These are phyloP conservation scores for Hamamelis virginiana DNA, from an alignment of 164 flowering plant genomes.

Conservation along the genomic window DNA sequence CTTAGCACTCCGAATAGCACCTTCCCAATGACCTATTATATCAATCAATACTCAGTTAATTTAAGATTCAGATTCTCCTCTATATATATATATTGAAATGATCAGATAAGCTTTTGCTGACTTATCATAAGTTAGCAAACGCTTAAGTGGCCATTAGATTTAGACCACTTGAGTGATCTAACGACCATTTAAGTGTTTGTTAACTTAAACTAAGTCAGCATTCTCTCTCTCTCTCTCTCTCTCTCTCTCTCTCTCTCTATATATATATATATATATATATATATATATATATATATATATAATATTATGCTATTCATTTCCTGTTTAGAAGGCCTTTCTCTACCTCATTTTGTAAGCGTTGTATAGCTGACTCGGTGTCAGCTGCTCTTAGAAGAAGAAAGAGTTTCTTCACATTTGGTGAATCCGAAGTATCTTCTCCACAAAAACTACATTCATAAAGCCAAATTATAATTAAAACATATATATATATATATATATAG, in stretches of 20 bases:
- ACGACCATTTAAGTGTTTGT: too few relatives aligned
- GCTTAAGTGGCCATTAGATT: too few relatives aligned
- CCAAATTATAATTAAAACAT: neutral
- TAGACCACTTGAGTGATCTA: too few relatives aligned
- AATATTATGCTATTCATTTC: neutral
- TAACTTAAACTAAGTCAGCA: too few relatives aligned
- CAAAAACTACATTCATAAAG: slow-evolving; percentile 17
- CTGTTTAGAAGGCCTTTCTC: too few relatives aligned
- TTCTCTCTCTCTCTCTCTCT: too few relatives aligned
- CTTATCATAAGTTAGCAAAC: too few relatives aligned
- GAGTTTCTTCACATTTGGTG: slow-evolving; percentile 33
- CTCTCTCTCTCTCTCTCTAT: too few relatives aligned
- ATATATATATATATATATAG: neutral
- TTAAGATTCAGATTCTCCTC: neutral
- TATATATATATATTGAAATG: neutral
- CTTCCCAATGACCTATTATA: slow-evolving; percentile 34
- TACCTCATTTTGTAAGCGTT: slow-evolving; percentile 16
- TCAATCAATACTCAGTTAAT: neutral
- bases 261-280: too few relatives aligned
- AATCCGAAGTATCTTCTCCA: slow-evolving; percentile 31
- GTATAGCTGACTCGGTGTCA: slow-evolving; percentile 6
- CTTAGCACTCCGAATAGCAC: slow-evolving; percentile 40
- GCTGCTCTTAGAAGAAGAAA: slow-evolving; percentile 30
- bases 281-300: neutral
- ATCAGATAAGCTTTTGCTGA: too few relatives aligned